Evolutionary conservation across 257 asterid species (phyloP).

Genomic region (Ilex asprella): DNA sequence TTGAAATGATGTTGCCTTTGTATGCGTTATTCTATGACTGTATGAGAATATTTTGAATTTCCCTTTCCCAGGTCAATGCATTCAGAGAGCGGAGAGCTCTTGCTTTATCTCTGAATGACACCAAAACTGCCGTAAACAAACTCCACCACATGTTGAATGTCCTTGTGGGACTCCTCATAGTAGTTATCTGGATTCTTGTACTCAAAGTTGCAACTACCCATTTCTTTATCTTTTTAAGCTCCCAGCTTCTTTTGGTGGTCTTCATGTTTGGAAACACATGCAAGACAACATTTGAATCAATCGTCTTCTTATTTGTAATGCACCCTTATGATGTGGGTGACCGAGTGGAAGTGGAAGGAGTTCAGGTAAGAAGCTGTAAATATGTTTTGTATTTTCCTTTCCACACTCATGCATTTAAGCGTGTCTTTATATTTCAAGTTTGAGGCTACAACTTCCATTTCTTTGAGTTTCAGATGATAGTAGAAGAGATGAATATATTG

Average conservation of each 20-base stretch:
- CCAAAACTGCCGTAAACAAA: conserved; percentile 87
- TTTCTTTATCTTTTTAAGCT: conserved; percentile 71
- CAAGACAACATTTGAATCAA: conserved; percentile 91
- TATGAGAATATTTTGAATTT: neutral
- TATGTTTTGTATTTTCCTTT: neutral
- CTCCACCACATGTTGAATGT: conserved; percentile 82
- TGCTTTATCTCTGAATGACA: conserved; percentile 84
- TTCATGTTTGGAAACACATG: conserved; percentile 92
- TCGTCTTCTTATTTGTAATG: conserved; percentile 87
- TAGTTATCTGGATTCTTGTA: conserved; percentile 69
- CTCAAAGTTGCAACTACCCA: conserved; percentile 76
- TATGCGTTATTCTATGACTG: too few relatives aligned
- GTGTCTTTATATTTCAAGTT: neutral
- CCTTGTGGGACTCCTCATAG: conserved; percentile 42
- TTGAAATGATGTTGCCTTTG: too few relatives aligned
- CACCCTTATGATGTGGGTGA: conserved; percentile 97
- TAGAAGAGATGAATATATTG: neutral
- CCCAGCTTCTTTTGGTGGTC: conserved; percentile 76
- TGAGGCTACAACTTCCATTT: neutral
- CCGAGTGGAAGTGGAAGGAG: conserved; percentile 81
- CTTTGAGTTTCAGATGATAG: neutral
- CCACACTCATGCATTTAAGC: too few relatives aligned
- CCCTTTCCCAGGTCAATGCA: conserved; percentile 55
- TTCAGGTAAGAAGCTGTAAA: conserved; percentile 43
- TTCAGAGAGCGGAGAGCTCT: conserved; percentile 90